A percentile compares a stretch with the other conserved stretches of the same genome.
Evolutionary conservation across 169 alveolate species (phyloP).

Genomic region (Fabrea salina): DNA sequence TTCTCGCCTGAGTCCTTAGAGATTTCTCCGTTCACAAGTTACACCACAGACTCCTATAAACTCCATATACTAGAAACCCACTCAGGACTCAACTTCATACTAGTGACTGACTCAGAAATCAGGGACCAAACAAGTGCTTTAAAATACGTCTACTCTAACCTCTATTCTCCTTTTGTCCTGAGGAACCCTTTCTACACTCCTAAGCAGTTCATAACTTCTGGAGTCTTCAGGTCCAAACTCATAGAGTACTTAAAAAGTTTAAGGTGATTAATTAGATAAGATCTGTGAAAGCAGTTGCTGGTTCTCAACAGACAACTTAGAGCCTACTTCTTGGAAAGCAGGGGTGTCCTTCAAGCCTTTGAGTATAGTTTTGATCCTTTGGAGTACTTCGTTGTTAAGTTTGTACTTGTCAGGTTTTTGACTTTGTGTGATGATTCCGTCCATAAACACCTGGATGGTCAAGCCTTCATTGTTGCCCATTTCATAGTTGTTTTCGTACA

Average conservation of each 20-base stretch:
- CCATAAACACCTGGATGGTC: not conserved
- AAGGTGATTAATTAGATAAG: not conserved
- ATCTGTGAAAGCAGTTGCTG: not conserved
- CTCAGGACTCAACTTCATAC: not conserved
- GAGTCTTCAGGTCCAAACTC: not conserved
- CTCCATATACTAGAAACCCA: conserved; percentile 8
- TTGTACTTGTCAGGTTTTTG: conserved; percentile 12
- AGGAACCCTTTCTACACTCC: conserved; percentile 27
- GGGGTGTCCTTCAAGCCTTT: too few relatives aligned
- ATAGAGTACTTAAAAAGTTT: not conserved
- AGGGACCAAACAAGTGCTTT: not conserved
- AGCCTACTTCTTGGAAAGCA: not conserved
- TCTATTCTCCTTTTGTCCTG: not conserved
- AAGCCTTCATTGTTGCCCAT: not conserved
- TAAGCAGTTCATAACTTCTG: conserved; percentile 1
- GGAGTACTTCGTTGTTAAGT: not conserved
- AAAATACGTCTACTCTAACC: not conserved
- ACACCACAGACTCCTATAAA: conserved; percentile 16
- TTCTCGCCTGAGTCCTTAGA: not conserved
- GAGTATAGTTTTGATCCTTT: not conserved
- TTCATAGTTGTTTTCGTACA: not conserved
- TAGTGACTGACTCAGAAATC: not conserved
- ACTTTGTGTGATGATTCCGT: not conserved
- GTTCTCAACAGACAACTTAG: not conserved
- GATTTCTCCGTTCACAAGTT: not conserved